Conservation (phyloP, 129 eudicot species). For the Ambrosia trifida region DNA sequence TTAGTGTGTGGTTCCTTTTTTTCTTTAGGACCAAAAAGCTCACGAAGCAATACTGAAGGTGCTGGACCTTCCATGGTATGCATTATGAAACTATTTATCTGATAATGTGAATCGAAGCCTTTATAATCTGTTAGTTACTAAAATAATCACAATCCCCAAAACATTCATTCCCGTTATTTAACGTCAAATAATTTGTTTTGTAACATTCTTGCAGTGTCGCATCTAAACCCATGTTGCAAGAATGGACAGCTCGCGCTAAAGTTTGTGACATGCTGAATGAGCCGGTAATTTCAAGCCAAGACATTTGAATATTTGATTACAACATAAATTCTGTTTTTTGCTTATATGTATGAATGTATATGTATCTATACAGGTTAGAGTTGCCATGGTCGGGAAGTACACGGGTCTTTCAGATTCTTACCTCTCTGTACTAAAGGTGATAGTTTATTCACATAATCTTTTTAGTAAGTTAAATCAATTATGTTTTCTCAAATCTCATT, state of each 20-base stretch:
- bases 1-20: no score
- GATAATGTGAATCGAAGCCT: no score
- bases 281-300: no score
- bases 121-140: no score
- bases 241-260: conserved; percentile 52
- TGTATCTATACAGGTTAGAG: conserved; percentile 54
- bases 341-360: neutral
- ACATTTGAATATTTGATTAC: conserved; percentile 6
- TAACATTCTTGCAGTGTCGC: conserved; percentile 19
- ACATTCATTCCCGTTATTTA: neutral
- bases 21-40: conserved; percentile 59
- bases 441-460: neutral
- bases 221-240: conserved; percentile 38
- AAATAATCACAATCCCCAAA: neutral
- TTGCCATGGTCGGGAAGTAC: conserved; percentile 96
- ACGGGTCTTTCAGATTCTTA: conserved; percentile 91
- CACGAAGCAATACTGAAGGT: conserved; percentile 61
- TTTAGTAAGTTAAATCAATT: no score
- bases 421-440: conserved; percentile 85
- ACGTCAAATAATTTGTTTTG: neutral
- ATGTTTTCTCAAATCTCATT: neutral
- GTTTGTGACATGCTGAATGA: conserved; percentile 46
- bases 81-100: neutral
- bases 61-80: conserved; percentile 51
- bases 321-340: neutral